These are phyloP conservation scores for Cryptomeria japonica DNA, from an alignment of 75 land plant genomes.

Conservation along the genomic window DNA sequence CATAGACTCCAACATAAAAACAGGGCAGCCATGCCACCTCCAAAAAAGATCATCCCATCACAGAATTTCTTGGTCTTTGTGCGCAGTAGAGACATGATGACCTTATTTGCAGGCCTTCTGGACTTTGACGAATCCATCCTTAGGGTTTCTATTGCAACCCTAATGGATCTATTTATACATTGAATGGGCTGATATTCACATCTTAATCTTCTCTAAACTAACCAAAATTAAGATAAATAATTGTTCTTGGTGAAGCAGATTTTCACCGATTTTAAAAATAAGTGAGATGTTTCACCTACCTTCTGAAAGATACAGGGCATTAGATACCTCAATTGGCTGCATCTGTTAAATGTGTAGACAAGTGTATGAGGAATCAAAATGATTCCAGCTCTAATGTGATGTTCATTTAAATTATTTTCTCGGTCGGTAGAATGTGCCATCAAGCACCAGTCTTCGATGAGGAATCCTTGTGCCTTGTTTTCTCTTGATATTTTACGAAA, in stretches of 20 bases:
- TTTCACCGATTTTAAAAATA: not conserved
- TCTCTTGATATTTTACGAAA: not conserved
- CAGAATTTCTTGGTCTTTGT: not conserved
- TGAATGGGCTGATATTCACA: not conserved
- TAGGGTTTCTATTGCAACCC: not conserved
- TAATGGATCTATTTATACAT: not conserved
- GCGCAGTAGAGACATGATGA: not conserved
- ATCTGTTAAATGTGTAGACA: not conserved
- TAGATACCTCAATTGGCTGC: not conserved
- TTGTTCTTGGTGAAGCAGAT: not conserved
- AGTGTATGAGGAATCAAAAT: not conserved
- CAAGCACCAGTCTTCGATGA: not conserved
- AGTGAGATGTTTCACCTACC: not conserved
- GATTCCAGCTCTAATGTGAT: not conserved
- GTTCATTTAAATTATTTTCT: not conserved
- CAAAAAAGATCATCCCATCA: conserved; percentile 30
- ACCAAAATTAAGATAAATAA: not conserved
- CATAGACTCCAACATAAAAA: conserved; percentile 34
- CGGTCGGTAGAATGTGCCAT: not conserved
- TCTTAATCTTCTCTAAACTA: not conserved
- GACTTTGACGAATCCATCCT: not conserved
- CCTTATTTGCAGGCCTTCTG: not conserved
- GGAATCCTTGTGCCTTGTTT: not conserved
- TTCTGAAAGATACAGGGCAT: not conserved
- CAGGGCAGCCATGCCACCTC: conserved; percentile 32